Evolutionary conservation across 345 rosid genomes (phyloP), one percentile per base, ranked within the genome.

Genomic region (Eucalyptus decipiens): DNA sequence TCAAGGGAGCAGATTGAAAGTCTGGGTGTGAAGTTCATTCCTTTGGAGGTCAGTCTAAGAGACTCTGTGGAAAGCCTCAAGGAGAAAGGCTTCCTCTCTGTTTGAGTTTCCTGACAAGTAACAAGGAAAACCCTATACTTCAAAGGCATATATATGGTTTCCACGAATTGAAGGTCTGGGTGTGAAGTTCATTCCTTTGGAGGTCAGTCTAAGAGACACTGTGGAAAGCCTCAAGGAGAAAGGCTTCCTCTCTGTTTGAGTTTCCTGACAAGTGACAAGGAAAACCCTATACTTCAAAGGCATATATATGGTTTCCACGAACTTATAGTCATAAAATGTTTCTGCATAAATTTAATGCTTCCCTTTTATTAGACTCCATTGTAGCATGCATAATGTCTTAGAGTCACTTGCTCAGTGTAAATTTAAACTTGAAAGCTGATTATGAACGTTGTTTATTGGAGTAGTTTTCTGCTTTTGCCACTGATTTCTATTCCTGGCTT

Each of bases 171-270:
- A 88, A 62, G 56, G 72, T n/a, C 40, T 90, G 86, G 92, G 93
- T 21, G 54, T 92, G 40, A 76, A 85, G 17, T 92, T 88, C 81
- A 92, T 50, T 86, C 89, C 92, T 42, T 47, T 92, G n/a, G 93
- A 90, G 86, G 88, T 62, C 47, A 90, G 88, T 49, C 26, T 92
- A 10, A 58, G 30, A 87, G 92, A 92, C 54, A 86, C 92, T 9
- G 47, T 92, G 60, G 91, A 90, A 87, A 86, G 92, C 90, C 51
- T 92, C 86, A 85, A 86, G 89, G 91, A 90, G 87, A 92, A 86
- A 86, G 90, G 90, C 56, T 85, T 90, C 50, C 88, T 90, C 56
- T 85, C 16, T 42, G 49, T 76, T 17, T 89, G 62, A 50, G 43
- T 40, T 26, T n/a, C 37, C 62, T 72, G 83, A 72, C 45, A 11